phyloP scores from a whole-genome alignment of 768 basidiomycete species.

The Pleurotus salmoneostramineus region DNA sequence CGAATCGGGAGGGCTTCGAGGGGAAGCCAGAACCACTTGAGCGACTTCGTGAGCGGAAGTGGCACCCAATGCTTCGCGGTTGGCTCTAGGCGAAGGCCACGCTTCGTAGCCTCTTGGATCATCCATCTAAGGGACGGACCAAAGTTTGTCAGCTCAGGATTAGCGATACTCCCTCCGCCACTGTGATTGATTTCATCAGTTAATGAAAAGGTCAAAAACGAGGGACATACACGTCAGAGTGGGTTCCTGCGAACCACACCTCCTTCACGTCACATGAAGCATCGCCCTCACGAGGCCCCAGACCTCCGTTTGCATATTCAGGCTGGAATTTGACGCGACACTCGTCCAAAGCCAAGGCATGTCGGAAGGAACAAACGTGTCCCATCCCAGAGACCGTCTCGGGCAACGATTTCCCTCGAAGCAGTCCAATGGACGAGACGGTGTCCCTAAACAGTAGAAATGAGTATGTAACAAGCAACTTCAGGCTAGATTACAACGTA shows the following conservation, averaged over 20 bases:
- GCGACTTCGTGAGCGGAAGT: too few relatives aligned
- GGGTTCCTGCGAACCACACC: constrained; percentile 25
- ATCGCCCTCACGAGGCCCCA: constrained; percentile 21
- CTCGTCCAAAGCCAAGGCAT: constrained; percentile 45
- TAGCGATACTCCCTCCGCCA: constrained; percentile 3
- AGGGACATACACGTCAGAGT: constrained; percentile 26
- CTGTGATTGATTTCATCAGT: neutral
- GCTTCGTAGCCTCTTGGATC: constrained; percentile 11
- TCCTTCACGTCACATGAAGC: constrained; percentile 17
- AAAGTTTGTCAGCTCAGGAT: too few relatives aligned
- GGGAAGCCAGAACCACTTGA: too few relatives aligned
- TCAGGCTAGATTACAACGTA: constrained; percentile 10
- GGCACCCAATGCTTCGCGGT: too few relatives aligned
- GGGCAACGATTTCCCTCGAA: constrained; percentile 27
- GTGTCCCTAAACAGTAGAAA: constrained; percentile 31
- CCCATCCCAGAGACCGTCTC: constrained; percentile 18
- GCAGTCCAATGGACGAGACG: constrained; percentile 37
- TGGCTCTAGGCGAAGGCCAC: constrained; percentile 7
- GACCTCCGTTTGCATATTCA: constrained; percentile 24
- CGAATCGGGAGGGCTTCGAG: too few relatives aligned
- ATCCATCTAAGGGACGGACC: constrained; percentile 10
- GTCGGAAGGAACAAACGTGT: constrained; percentile 38
- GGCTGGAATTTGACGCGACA: constrained; percentile 27
- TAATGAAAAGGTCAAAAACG: too few relatives aligned
- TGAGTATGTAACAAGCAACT: too few relatives aligned